Conservation (phyloP, 2,329 filamentous ascomycete species). For the Phaeophleospora eucalypticola region DNA sequence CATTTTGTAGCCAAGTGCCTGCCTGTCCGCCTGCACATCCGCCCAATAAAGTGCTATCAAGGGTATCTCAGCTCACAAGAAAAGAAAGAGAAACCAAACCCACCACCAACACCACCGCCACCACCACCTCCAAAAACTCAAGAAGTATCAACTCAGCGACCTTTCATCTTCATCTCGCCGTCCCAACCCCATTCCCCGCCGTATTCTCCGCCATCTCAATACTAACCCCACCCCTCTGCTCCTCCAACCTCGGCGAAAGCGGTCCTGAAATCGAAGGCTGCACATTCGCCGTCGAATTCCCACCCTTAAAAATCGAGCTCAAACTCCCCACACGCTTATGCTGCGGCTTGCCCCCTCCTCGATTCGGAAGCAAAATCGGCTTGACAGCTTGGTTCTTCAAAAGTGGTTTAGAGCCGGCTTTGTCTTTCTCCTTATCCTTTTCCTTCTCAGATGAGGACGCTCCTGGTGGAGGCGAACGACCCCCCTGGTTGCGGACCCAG, state of each 20-base stretch:
- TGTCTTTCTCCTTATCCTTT: neutral
- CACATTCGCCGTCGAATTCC: no score
- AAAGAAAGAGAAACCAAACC: neutral
- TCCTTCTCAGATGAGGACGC: slow-evolving; percentile 1
- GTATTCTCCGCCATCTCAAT: slow-evolving; percentile 4
- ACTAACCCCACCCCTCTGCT: neutral
- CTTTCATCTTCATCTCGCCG: no score
- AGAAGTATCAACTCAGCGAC: no score
- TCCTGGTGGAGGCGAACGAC: no score
- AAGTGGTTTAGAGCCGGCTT: slow-evolving; percentile 4
- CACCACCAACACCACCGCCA: neutral
- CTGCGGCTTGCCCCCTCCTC: neutral
- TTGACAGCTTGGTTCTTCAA: slow-evolving; percentile 15
- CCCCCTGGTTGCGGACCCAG: slow-evolving; percentile 8
- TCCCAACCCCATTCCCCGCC: no score
- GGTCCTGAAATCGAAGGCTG: neutral
- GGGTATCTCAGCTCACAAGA: slow-evolving; percentile 1
- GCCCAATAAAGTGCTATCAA: no score
- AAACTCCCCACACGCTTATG: slow-evolving; percentile 4
- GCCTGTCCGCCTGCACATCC: no score
- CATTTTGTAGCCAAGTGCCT: no score
- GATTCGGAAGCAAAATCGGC: slow-evolving; percentile 7
- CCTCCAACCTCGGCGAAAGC: neutral
- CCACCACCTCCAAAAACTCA: no score
- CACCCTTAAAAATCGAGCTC: slow-evolving; percentile 2